Evolutionary conservation across 495 filamentous ascomycete species (phyloP).

Genomic region (Rhypophila decipiens): DNA sequence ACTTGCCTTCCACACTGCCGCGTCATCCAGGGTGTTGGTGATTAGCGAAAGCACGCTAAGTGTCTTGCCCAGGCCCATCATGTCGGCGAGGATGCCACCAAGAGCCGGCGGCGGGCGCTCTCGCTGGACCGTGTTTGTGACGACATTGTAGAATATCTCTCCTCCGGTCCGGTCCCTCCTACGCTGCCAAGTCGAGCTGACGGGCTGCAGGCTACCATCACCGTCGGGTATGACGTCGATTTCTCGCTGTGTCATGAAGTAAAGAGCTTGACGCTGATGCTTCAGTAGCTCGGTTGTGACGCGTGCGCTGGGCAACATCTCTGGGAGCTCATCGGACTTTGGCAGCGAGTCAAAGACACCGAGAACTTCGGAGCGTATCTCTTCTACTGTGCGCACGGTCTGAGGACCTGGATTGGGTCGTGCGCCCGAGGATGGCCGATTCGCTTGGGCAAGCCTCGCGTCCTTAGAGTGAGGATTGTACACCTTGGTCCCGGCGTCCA

Average conservation of each 20-base stretch:
- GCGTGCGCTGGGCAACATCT: constrained; percentile 56
- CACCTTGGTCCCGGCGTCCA: constrained; percentile 58
- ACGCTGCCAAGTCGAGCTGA: constrained; percentile 70
- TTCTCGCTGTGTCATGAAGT: constrained; percentile 84
- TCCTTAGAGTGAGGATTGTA: constrained; percentile 57
- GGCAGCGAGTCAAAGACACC: constrained; percentile 80
- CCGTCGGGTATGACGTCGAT: constrained; percentile 32
- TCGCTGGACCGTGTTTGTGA: constrained; percentile 62
- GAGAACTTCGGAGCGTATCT: constrained; percentile 76
- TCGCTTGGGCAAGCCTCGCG: constrained; percentile 32
- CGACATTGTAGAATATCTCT: constrained; percentile 67
- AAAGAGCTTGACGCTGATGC: constrained; percentile 88
- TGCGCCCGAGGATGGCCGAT: constrained; percentile 6
- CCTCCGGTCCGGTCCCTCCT: constrained; percentile 45
- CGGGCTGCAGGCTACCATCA: constrained; percentile 37
- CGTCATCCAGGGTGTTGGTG: constrained; percentile 52
- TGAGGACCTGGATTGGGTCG: too few species aligned
- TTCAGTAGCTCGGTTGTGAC: constrained; percentile 66
- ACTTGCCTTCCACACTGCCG: constrained; percentile 49
- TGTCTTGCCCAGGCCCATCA: constrained; percentile 98
- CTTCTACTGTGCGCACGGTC: constrained; percentile 62
- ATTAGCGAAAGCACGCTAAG: constrained; percentile 79
- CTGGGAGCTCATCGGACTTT: constrained; percentile 66
- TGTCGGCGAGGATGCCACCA: constrained; percentile 91
- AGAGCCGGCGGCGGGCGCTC: constrained; percentile 62